phyloP scores from a whole-genome alignment of 163 green algal genomes.

The Scenedesmus sp. region DNA sequence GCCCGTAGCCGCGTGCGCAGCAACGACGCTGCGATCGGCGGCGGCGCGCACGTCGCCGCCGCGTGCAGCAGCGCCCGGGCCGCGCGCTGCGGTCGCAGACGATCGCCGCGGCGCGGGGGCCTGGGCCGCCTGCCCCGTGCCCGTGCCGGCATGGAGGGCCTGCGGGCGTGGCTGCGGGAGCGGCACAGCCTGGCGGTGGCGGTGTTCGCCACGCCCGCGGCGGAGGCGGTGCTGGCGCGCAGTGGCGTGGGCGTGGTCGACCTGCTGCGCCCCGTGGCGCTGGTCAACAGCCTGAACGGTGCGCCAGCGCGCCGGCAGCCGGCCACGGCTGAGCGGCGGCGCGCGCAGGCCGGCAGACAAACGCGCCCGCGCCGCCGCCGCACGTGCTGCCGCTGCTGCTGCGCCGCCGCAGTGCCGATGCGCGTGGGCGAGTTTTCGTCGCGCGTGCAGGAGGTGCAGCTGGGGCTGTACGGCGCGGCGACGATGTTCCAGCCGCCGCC shows the following conservation, averaged over 20 bases:
- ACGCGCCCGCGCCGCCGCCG: not conserved
- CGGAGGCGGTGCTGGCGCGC: conserved; percentile 57
- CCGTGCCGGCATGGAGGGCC: conserved; percentile 39
- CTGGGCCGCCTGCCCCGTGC: no score
- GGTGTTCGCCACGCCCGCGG: conserved; percentile 71
- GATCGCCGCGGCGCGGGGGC: no score
- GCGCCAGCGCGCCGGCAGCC: not conserved
- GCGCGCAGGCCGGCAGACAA: not conserved
- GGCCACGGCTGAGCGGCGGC: no score
- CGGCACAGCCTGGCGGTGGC: conserved; percentile 70
- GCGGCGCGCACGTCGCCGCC: no score
- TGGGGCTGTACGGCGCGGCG: conserved; percentile 72
- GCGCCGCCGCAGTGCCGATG: conserved; percentile 73
- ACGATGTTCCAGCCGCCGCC: conserved; percentile 74
- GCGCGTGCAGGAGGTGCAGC: conserved; percentile 73
- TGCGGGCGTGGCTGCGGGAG: conserved; percentile 50
- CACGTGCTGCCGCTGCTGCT: not conserved
- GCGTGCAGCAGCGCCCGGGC: no score
- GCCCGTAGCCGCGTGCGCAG: no score
- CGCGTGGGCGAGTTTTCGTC: conserved; percentile 77
- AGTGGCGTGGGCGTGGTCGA: conserved; percentile 84
- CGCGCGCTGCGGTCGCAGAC: no score
- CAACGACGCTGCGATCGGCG: no score
- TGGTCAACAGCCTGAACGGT: conserved; percentile 82
- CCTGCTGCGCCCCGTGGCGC: conserved; percentile 80